Evolutionary conservation across 1,284 basidiomycete genomes (phyloP), one percentile per base, ranked within the genome.

Genomic region (Apiotrichum gamsii): DNA sequence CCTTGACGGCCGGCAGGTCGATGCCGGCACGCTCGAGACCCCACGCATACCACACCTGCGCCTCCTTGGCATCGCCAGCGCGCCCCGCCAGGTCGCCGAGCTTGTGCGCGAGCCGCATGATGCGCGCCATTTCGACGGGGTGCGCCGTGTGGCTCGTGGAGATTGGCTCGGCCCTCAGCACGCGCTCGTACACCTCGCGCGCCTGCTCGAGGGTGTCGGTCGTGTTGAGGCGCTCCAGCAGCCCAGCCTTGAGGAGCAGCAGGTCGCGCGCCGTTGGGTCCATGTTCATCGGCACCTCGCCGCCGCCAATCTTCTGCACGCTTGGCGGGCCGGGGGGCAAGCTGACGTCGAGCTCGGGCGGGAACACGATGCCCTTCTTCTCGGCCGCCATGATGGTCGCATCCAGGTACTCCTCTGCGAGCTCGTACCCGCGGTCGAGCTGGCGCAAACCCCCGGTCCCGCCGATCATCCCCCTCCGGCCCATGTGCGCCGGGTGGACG

Each of bases 201-300:
- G 85, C 79, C 52, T 81, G 77, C 24, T 72, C 70, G n/a, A 84
- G 67, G 4, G 78, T 76, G 2, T 79, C 77, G 21, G 61, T 69
- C 0, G 77, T 76, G 9, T 81, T 83, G 60, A 88, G 78, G 14
- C 82, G 78, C 59, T 89, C 87, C 45, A 87, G 71, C 39, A 84
- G 68, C 16, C 74, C 74, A 0, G 83, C 85, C 58, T 83, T 83
- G 30, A 81, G 78, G 11, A 76, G 56, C 25, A 83, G 70, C 18
- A 90, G 76, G 42, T 82, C 80, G 31, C 76, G 56, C 0, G 83
- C 66, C 54, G 46, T 67, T 61, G 19, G 56, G 57, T 44, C 57
- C 50, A 13, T 45, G 21, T 49, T 25, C 3, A 28, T 29, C 8
- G 41, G 29, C 4, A 18, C 8, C 14, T 23, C 21, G 18, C 3